Percentiles rank a stretch among this genome's conserved stretches.
Conservation (phyloP, 192 early-diverging fungal genomes). For the Coemansia sp. region DNA sequence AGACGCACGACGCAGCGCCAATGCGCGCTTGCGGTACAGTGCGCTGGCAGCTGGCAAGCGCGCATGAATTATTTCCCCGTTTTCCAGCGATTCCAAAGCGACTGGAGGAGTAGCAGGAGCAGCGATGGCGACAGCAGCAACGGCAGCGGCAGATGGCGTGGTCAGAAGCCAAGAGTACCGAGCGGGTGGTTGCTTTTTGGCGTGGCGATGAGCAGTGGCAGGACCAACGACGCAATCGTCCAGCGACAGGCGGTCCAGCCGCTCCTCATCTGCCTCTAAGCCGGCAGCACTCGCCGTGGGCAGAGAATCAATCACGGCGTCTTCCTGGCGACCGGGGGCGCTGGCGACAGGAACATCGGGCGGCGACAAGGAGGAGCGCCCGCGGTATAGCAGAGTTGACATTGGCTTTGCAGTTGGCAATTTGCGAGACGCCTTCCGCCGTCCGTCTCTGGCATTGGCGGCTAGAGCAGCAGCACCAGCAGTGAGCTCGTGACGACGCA, state of each 20-base stretch:
- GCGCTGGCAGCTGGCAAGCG: not conserved
- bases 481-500: not conserved
- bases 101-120: not conserved
- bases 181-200: not conserved
- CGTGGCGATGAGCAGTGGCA: not conserved
- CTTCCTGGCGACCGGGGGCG: not conserved
- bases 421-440: not conserved
- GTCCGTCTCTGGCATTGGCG: not conserved
- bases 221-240: not conserved
- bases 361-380: not conserved
- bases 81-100: not conserved
- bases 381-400: conserved; percentile 18
- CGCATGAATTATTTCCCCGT: not conserved
- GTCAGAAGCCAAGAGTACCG: not conserved
- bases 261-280: not conserved
- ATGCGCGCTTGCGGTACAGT: conserved; percentile 37
- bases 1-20: conserved; percentile 32
- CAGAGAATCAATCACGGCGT: not conserved
- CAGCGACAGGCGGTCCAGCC: not conserved
- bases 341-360: not conserved
- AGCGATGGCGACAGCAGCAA: not conserved
- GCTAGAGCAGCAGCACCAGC: not conserved
- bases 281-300: not conserved
- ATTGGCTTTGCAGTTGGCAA: conserved; percentile 4
- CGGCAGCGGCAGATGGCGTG: not conserved